Evolutionary conservation across 345 rosid genomes (phyloP).

Genomic region (Salix purpurea): DNA sequence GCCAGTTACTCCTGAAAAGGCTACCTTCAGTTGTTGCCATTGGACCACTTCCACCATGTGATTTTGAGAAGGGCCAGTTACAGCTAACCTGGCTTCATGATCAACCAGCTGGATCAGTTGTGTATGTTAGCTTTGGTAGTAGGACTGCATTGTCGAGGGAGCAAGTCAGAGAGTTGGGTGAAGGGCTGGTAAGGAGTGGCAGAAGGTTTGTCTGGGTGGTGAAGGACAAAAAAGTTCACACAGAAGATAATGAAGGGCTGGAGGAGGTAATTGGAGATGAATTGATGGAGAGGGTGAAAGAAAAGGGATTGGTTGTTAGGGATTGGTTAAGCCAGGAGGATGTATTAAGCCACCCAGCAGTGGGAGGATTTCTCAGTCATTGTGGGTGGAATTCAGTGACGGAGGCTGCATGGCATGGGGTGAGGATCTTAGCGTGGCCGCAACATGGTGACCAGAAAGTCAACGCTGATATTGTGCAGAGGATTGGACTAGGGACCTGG

Average conservation of each 20-base stretch:
- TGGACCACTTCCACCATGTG: slow-evolving; percentile 24
- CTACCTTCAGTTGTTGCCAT: slow-evolving; percentile 28
- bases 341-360: slow-evolving; percentile 29
- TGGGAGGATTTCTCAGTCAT: slow-evolving; percentile 39
- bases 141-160: slow-evolving; percentile 28
- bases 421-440: slow-evolving; percentile 44
- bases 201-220: slow-evolving; percentile 39
- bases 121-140: slow-evolving; percentile 49
- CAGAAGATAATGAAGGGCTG: slow-evolving; percentile 33
- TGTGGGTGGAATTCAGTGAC: slow-evolving; percentile 46
- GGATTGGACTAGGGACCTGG: background rate
- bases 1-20: background rate
- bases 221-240: slow-evolving; percentile 31
- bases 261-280: slow-evolving; percentile 29
- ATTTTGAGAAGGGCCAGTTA: slow-evolving; percentile 5
- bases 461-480: background rate
- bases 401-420: slow-evolving; percentile 42
- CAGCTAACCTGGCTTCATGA: slow-evolving; percentile 33
- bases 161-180: slow-evolving; percentile 39
- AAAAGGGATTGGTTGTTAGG: slow-evolving; percentile 32
- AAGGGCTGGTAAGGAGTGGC: slow-evolving; percentile 32
- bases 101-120: slow-evolving; percentile 33
- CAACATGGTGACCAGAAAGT: slow-evolving; percentile 37
- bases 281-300: slow-evolving; percentile 10
- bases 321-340: slow-evolving; percentile 42